Evolutionary conservation across 192 early-diverging fungal genomes (phyloP).

Genomic region (Backusella sp.): DNA sequence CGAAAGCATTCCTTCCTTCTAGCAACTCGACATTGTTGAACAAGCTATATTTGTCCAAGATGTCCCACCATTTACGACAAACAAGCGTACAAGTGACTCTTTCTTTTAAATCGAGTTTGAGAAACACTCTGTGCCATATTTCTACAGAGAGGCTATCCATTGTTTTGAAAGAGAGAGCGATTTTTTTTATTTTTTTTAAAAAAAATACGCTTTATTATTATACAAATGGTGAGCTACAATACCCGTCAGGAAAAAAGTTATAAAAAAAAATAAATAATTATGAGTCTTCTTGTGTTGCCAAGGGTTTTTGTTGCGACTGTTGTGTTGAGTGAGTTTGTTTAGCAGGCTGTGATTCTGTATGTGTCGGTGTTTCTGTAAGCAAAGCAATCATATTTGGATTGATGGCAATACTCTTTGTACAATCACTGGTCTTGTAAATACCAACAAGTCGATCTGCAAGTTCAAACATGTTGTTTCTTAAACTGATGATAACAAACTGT

Average conservation of each 20-base stretch:
- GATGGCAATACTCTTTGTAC: slow-evolving; percentile 79
- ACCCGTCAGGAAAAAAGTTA: background rate
- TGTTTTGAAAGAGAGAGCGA: no score
- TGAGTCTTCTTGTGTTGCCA: background rate
- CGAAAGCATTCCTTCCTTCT: no score
- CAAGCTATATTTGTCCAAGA: no score
- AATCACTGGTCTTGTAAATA: slow-evolving; percentile 96
- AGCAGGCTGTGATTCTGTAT: background rate
- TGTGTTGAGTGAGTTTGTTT: background rate
- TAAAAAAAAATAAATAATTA: background rate
- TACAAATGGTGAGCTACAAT: no score
- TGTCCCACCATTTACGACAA: no score
- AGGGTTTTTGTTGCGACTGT: background rate
- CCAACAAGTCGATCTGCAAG: slow-evolving; percentile 97
- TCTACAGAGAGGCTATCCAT: no score
- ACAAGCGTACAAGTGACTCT: no score
- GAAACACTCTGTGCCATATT: no score
- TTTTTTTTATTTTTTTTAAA: no score
- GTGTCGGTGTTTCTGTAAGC: slow-evolving; percentile 8
- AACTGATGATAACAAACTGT: slow-evolving; percentile 98
- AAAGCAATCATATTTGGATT: slow-evolving; percentile 46
- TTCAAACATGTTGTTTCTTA: slow-evolving; percentile 99
- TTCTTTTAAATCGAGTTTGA: no score
- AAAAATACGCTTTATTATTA: no score
- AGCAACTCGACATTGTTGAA: no score